phyloP scores from a whole-genome alignment of 257 asterid species.

The Solanum tarijense region DNA sequence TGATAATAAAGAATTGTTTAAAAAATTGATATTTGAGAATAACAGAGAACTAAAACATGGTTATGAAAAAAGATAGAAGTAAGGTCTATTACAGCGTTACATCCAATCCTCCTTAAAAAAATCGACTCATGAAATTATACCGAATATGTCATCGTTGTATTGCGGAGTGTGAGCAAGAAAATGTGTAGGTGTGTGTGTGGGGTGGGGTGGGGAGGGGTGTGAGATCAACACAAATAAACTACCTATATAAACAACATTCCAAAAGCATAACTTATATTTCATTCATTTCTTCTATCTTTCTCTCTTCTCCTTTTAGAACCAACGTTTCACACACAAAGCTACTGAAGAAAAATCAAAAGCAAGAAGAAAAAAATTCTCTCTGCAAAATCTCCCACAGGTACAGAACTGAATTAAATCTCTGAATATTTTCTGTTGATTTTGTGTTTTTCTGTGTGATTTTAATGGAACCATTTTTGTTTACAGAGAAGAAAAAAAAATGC shows the following conservation, averaged over 20 bases:
- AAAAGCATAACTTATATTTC: not conserved
- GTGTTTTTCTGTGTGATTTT: not conserved
- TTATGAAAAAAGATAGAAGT: too few species aligned
- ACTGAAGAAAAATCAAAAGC: not conserved
- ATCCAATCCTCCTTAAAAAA: fast-evolving
- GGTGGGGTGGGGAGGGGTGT: not conserved
- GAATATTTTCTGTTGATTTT: not conserved
- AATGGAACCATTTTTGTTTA: not conserved
- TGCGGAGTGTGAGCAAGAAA: not conserved
- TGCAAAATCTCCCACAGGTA: not conserved
- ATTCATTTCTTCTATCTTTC: not conserved
- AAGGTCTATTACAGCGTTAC: too few species aligned
- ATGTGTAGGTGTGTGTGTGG: not conserved
- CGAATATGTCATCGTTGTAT: not conserved
- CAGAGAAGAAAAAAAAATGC: constrained; percentile 26
- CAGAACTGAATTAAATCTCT: not conserved
- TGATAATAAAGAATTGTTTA: too few species aligned
- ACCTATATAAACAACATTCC: not conserved
- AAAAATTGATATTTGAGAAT: too few species aligned
- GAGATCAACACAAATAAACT: not conserved
- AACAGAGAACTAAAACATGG: too few species aligned
- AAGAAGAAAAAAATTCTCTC: not conserved
- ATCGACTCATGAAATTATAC: too few species aligned
- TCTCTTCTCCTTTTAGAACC: not conserved
- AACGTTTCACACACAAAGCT: not conserved